Conservation (phyloP, 2,329 filamentous ascomycete species). For the Fusarium haematococcum region DNA sequence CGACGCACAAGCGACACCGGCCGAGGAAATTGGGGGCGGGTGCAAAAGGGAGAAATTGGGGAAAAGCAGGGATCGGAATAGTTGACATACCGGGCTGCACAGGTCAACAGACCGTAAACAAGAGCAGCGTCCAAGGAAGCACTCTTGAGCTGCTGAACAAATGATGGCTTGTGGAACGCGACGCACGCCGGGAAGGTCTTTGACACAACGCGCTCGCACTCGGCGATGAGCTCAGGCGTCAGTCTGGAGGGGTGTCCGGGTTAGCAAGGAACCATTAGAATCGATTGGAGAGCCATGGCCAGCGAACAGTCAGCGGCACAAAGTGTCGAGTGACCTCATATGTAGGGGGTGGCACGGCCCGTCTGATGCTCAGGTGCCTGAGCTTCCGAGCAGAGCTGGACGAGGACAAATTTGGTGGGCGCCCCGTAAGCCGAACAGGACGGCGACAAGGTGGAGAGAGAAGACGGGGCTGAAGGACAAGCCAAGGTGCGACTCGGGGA, state of each 20-base stretch:
- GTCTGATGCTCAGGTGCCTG: constrained; percentile 37
- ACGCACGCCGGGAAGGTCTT: constrained; percentile 72
- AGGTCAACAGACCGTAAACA: constrained; percentile 68
- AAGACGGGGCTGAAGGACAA: constrained; percentile 20
- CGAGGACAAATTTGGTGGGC: constrained; percentile 34
- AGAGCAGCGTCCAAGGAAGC: constrained; percentile 66
- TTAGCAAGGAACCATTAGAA: constrained; percentile 37
- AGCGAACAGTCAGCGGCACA: constrained; percentile 7
- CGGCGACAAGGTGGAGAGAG: constrained; percentile 40
- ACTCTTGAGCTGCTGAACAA: constrained; percentile 70
- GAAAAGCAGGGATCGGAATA: constrained; percentile 24
- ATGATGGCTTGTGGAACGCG: constrained; percentile 72
- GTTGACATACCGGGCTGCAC: constrained; percentile 66
- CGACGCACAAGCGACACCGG: constrained; percentile 13
- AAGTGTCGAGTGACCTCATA: constrained; percentile 13
- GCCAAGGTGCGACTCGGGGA: constrained; percentile 28
- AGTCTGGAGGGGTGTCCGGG: constrained; percentile 50
- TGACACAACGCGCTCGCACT: constrained; percentile 71
- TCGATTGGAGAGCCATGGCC: constrained; percentile 5
- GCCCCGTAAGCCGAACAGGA: constrained; percentile 38
- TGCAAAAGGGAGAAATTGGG: constrained; percentile 35
- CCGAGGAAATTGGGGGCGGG: constrained; percentile 16
- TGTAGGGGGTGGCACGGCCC: constrained; percentile 39
- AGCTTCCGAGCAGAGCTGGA: constrained; percentile 8
- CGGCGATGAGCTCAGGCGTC: constrained; percentile 67